Conservation (phyloP, 768 basidiomycete genomes). For the Kondoa subrosea region DNA sequence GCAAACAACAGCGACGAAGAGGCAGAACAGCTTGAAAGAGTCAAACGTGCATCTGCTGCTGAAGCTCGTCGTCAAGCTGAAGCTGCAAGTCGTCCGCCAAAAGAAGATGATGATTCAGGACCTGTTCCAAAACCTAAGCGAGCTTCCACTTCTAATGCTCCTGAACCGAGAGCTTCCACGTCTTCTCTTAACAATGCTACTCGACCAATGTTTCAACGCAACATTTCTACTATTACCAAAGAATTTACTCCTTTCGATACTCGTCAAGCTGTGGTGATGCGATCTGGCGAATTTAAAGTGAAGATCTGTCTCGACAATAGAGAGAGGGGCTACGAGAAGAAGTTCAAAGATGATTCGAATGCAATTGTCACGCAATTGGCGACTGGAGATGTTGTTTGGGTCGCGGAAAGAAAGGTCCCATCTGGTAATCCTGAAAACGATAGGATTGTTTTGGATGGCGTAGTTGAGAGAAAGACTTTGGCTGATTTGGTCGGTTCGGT, state of each 20-base stretch:
- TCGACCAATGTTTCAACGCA: not conserved
- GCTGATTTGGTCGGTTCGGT: not conserved
- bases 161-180: not conserved
- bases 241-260: not conserved
- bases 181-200: not conserved
- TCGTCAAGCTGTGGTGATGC: not conserved
- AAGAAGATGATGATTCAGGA: not conserved
- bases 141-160: not conserved
- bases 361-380: not conserved
- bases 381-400: not conserved
- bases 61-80: not conserved
- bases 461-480: constrained; percentile 2
- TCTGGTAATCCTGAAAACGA: not conserved
- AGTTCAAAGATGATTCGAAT: not conserved
- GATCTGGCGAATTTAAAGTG: not conserved
- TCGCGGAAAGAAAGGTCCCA: not conserved
- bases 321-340: not conserved
- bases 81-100: too few species aligned
- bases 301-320: not conserved
- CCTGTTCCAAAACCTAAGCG: not conserved
- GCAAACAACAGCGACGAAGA: not conserved
- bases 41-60: not conserved
- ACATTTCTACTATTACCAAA: not conserved
- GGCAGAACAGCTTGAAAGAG: not conserved
- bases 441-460: not conserved